Conservation (phyloP, 2,329 filamentous ascomycete species). For the Penicillium sp. region DNA sequence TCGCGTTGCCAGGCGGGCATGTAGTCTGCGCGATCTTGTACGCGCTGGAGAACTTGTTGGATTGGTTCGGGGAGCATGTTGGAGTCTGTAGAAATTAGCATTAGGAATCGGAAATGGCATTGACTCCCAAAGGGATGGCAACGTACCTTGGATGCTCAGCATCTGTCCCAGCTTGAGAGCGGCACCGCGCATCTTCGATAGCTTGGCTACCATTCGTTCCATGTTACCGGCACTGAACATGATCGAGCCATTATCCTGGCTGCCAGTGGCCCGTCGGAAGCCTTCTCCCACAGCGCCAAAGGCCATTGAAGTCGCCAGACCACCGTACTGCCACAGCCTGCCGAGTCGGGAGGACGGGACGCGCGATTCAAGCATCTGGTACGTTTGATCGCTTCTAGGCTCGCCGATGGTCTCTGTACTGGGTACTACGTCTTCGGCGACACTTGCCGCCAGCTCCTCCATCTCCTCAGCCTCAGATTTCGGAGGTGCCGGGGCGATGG, state of each 20-base stretch:
- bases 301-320: constrained; percentile 91
- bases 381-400: constrained; percentile 43
- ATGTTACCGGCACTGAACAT: constrained; percentile 88
- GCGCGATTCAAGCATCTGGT: constrained; percentile 80
- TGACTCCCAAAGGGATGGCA: background rate
- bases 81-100: constrained; percentile 57
- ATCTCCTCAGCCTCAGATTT: constrained; percentile 40
- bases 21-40: constrained; percentile 95
- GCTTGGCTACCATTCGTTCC: constrained; percentile 85
- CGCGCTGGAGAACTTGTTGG: constrained; percentile 84
- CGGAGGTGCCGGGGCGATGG: background rate
- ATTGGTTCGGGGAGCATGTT: constrained; percentile 90
- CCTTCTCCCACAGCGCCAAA: constrained; percentile 86
- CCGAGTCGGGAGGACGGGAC: constrained; percentile 86
- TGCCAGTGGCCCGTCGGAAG: constrained; percentile 74
- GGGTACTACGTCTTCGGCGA: constrained; percentile 43
- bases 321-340: constrained; percentile 90
- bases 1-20: constrained; percentile 95
- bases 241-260: constrained; percentile 66
- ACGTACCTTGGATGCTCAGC: constrained; percentile 82
- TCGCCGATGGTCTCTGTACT: constrained; percentile 16
- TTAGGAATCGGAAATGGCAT: background rate
- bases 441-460: constrained; percentile 48
- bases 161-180: constrained; percentile 97
- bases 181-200: constrained; percentile 94